A percentile compares a stretch with the other conserved stretches of the same genome.
These are phyloP conservation scores for Aspergillus hortae DNA, from an alignment of 2,329 filamentous ascomycete species.

Conservation along the genomic window DNA sequence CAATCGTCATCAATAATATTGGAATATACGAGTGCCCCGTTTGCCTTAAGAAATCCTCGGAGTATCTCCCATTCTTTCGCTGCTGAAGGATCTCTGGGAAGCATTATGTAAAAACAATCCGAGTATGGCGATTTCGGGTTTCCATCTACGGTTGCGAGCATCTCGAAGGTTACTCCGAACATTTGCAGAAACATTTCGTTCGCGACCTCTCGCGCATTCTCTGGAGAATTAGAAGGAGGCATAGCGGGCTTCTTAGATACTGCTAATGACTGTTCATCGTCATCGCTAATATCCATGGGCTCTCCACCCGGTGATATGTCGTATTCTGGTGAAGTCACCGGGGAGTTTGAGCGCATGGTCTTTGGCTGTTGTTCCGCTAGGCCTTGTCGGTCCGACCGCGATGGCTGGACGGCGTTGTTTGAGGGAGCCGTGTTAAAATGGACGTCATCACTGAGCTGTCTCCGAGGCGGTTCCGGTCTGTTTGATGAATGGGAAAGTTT, in stretches of 20 bases:
- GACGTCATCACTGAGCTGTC: not conserved
- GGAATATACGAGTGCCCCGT: not conserved
- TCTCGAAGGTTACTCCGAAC: slow-evolving; percentile 26
- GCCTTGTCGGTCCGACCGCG: no score
- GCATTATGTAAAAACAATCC: slow-evolving; percentile 33
- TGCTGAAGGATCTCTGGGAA: slow-evolving; percentile 20
- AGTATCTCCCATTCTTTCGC: slow-evolving; percentile 24
- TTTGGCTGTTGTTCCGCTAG: no score
- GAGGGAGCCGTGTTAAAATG: not conserved
- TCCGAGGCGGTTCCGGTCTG: not conserved
- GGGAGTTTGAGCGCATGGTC: no score
- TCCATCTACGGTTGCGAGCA: slow-evolving; percentile 21
- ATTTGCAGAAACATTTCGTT: slow-evolving; percentile 12
- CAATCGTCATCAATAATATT: slow-evolving; percentile 26
- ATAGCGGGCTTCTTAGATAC: not conserved
- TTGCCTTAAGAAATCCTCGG: slow-evolving; percentile 20
- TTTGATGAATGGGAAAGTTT: not conserved
- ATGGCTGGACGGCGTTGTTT: not conserved
- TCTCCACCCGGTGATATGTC: not conserved
- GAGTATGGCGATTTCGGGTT: slow-evolving; percentile 13
- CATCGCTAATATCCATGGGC: slow-evolving; percentile 3
- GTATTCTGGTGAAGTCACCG: no score
- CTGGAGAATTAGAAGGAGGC: not conserved
- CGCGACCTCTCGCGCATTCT: slow-evolving; percentile 5
- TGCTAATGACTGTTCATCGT: not conserved